phyloP scores from a whole-genome alignment of 2,329 filamentous ascomycete species.

The Hypoxylon sp. region DNA sequence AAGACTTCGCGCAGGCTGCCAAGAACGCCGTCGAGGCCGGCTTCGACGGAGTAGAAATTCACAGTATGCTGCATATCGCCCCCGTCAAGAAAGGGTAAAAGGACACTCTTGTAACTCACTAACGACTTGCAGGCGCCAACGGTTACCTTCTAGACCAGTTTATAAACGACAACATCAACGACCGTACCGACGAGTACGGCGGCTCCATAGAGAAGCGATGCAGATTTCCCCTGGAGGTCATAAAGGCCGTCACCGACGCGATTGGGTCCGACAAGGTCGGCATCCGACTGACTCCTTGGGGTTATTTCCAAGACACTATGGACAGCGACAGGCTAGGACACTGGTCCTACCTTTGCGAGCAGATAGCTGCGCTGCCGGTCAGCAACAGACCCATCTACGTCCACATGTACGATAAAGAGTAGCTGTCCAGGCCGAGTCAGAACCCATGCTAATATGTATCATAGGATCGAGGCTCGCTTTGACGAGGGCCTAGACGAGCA shows the following conservation, averaged over 20 bases:
- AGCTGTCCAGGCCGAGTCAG: background rate
- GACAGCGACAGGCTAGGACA: constrained; percentile 41
- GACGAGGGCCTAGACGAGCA: constrained; percentile 56
- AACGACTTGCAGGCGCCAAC: constrained; percentile 50
- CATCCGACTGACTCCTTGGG: constrained; percentile 39
- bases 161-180: constrained; percentile 47
- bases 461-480: constrained; percentile 55
- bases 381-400: constrained; percentile 52
- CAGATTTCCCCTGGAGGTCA: constrained; percentile 38
- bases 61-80: constrained; percentile 42
- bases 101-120: constrained; percentile 14
- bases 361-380: constrained; percentile 46
- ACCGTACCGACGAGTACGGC: constrained; percentile 41
- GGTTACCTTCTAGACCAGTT: constrained; percentile 68
- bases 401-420: constrained; percentile 49
- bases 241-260: constrained; percentile 36
- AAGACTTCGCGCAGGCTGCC: constrained; percentile 63
- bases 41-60: constrained; percentile 65
- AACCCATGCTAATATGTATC: background rate
- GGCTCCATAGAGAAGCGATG: constrained; percentile 40
- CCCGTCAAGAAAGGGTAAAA: too few species aligned
- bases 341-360: constrained; percentile 49
- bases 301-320: constrained; percentile 40
- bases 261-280: constrained; percentile 38
- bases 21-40: constrained; percentile 67